These are phyloP conservation scores for Rubroboletus pulcherrimus DNA, from an alignment of 768 basidiomycete genomes.

Conservation along the genomic window DNA sequence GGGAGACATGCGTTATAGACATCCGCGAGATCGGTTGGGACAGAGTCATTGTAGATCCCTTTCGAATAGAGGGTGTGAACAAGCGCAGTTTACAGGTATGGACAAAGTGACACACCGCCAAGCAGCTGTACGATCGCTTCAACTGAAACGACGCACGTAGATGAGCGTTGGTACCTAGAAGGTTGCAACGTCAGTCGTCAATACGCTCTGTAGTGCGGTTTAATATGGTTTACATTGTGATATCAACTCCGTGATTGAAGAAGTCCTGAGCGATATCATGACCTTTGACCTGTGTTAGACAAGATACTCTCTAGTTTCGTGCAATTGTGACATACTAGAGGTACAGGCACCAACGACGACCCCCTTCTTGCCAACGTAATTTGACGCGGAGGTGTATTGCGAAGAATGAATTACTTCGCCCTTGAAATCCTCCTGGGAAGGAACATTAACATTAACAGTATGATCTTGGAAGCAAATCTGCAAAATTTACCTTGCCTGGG, in stretches of 20 bases:
- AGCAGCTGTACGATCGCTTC: conserved; percentile 6
- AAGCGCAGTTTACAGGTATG: neutral
- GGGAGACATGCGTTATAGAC: conserved; percentile 16
- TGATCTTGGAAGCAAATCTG: neutral
- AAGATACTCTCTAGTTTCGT: neutral
- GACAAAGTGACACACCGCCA: conserved; percentile 3
- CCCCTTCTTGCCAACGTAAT: conserved; percentile 58
- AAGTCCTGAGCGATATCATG: conserved; percentile 40
- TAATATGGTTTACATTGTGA: conserved; percentile 20
- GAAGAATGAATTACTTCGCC: conserved; percentile 54
- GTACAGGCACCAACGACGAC: conserved; percentile 68
- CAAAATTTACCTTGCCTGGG: conserved; percentile 37
- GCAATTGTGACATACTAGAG: conserved; percentile 39
- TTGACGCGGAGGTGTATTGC: conserved; percentile 43
- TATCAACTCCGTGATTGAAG: conserved; percentile 27
- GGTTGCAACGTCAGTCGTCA: neutral
- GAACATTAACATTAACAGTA: neutral
- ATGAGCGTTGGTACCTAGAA: conserved; percentile 24
- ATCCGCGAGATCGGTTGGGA: conserved; percentile 25
- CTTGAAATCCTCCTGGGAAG: conserved; percentile 44
- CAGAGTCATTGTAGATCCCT: conserved; percentile 17
- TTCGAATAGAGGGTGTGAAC: neutral
- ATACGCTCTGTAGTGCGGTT: neutral
- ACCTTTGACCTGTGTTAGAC: conserved; percentile 16
- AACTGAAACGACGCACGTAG: conserved; percentile 20